Percentiles rank a stretch among this genome's conserved stretches.
Evolutionary conservation across 352 stramenopile genomes (phyloP).

Genomic region (Globisporangium camurandrum): DNA sequence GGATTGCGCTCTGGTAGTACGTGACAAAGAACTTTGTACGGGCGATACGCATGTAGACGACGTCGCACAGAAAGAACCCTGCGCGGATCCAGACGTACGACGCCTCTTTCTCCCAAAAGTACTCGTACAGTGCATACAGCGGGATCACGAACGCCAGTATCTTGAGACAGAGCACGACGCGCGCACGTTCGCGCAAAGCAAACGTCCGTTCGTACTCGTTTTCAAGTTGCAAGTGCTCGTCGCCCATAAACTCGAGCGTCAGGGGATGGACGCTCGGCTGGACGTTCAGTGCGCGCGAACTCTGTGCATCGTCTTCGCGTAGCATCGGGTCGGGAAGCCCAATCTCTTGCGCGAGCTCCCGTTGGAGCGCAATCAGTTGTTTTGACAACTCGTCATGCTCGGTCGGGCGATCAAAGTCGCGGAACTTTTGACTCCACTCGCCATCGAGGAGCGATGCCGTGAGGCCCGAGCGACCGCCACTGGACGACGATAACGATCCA

Average conservation of each 20-base stretch:
- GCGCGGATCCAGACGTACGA: slow-evolving; percentile 62
- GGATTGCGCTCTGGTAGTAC: slow-evolving; percentile 67
- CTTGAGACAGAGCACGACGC: slow-evolving; percentile 66
- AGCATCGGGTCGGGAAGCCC: slow-evolving; percentile 50
- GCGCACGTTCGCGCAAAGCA: slow-evolving; percentile 50
- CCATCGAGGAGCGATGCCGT: slow-evolving; percentile 48
- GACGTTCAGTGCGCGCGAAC: slow-evolving; percentile 45
- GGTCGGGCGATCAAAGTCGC: slow-evolving; percentile 65
- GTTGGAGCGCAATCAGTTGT: slow-evolving; percentile 57
- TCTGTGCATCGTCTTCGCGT: slow-evolving; percentile 63
- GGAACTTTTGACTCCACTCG: slow-evolving; percentile 77
- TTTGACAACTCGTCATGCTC: slow-evolving; percentile 79
- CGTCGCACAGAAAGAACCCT: slow-evolving; percentile 58
- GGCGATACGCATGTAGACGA: slow-evolving; percentile 63
- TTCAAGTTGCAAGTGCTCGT: slow-evolving; percentile 72
- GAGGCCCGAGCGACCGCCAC: slow-evolving; percentile 25
- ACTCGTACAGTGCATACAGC: slow-evolving; percentile 63
- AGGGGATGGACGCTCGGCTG: slow-evolving; percentile 68
- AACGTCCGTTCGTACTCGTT: slow-evolving; percentile 71
- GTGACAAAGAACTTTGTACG: slow-evolving; percentile 63
- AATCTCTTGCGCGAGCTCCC: slow-evolving; percentile 69
- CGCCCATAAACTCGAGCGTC: slow-evolving; percentile 80
- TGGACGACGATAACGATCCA: not conserved
- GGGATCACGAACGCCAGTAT: slow-evolving; percentile 65
- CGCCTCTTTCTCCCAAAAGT: slow-evolving; percentile 49